Percentiles rank a stretch among this genome's conserved stretches.
These are phyloP conservation scores for Aurinia saxatilis DNA, from an alignment of 345 rosid genomes.

Conservation along the genomic window DNA sequence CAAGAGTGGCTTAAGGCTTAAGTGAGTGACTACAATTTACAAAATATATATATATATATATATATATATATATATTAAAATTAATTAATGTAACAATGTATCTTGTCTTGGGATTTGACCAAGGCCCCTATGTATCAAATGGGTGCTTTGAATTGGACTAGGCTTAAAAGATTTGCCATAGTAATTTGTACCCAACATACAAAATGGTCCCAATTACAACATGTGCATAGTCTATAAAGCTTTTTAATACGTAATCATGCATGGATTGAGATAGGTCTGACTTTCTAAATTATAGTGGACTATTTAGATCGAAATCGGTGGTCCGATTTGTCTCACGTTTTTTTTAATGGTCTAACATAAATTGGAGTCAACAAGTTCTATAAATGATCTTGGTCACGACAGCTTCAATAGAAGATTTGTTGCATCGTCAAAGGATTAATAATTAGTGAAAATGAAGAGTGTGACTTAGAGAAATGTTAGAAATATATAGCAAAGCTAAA, in stretches of 20 bases:
- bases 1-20: slow-evolving; percentile 51
- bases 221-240: not conserved
- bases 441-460: slow-evolving; percentile 3
- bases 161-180: too few relatives aligned
- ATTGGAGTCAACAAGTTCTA: slow-evolving; percentile 1
- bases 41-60: too few relatives aligned
- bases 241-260: not conserved
- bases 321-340: too few relatives aligned
- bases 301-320: not conserved
- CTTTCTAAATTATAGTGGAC: not conserved
- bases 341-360: too few relatives aligned
- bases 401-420: not conserved
- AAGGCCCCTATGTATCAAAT: too few relatives aligned
- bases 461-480: slow-evolving; percentile 10
- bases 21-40: too few relatives aligned
- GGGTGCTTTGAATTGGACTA: too few relatives aligned
- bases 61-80: too few relatives aligned
- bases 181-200: not conserved
- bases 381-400: not conserved
- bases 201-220: not conserved
- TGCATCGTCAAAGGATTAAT: not conserved
- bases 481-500: not conserved
- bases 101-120: slow-evolving; percentile 14
- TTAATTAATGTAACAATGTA: slow-evolving; percentile 9
- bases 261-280: slow-evolving; percentile 2